phyloP scores from a whole-genome alignment of 352 stramenopile species.

The Phytopythium sindhum region DNA sequence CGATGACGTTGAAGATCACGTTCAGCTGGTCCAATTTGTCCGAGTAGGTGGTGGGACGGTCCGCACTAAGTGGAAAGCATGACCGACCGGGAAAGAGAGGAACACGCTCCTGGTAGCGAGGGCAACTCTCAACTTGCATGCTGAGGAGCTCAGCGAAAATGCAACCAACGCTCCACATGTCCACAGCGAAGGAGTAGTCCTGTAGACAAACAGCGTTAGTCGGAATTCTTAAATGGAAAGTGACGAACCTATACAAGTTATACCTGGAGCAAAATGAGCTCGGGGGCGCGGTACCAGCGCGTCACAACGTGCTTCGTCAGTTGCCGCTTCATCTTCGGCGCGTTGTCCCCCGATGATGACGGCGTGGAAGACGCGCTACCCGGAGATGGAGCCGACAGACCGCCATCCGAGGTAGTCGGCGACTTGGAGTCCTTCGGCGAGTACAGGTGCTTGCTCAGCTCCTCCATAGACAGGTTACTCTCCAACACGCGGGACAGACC shows the following conservation, averaged over 20 bases:
- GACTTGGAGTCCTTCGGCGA: constrained; percentile 79
- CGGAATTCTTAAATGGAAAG: neutral
- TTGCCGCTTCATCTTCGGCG: constrained; percentile 84
- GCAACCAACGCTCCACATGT: constrained; percentile 99
- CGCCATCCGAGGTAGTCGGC: constrained; percentile 64
- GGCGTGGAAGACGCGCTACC: constrained; percentile 65
- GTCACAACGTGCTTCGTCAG: constrained; percentile 98
- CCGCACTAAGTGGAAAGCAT: constrained; percentile 84
- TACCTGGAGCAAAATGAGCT: constrained; percentile 92
- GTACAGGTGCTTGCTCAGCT: constrained; percentile 74
- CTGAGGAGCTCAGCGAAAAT: constrained; percentile 87
- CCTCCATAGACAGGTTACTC: constrained; percentile 70
- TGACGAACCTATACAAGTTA: neutral
- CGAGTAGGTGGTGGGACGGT: constrained; percentile 80
- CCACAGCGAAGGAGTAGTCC: constrained; percentile 95
- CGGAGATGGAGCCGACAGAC: constrained; percentile 55
- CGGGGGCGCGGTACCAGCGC: constrained; percentile 96
- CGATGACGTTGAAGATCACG: constrained; percentile 95
- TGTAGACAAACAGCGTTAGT: constrained; percentile 27
- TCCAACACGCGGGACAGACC: constrained; percentile 81
- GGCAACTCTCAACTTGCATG: constrained; percentile 87
- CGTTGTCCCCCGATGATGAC: constrained; percentile 52
- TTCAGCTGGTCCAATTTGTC: constrained; percentile 92
- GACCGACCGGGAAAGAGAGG: constrained; percentile 81
- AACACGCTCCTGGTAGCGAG: constrained; percentile 81